phyloP scores from a whole-genome alignment of 1,139 yeast species.

The Blastobotrys arbuscula region DNA sequence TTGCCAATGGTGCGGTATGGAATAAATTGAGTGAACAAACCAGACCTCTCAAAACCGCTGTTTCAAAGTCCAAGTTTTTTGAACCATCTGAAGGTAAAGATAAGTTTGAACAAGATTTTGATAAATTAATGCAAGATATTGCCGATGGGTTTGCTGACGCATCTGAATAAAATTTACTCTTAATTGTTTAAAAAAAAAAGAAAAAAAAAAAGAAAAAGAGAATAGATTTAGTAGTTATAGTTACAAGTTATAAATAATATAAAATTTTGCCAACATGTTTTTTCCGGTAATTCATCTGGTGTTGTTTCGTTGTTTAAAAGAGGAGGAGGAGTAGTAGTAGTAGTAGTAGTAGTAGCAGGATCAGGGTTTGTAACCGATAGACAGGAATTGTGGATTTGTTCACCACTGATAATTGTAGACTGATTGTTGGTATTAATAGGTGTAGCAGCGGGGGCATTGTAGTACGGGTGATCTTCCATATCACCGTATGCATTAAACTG shows the following conservation, averaged over 20 bases:
- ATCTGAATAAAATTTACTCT: slow-evolving; percentile 83
- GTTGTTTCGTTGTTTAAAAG: too few relatives aligned
- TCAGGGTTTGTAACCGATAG: slow-evolving; percentile 11
- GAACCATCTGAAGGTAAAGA: slow-evolving; percentile 91
- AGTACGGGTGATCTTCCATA: slow-evolving; percentile 12
- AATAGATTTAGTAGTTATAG: not conserved
- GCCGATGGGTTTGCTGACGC: slow-evolving; percentile 94
- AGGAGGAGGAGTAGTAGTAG: too few relatives aligned
- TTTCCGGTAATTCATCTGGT: slow-evolving; percentile 11
- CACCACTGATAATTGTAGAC: not conserved
- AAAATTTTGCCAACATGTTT: slow-evolving; percentile 1
- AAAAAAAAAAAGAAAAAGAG: not conserved
- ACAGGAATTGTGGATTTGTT: slow-evolving; percentile 2
- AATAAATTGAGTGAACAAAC: slow-evolving; percentile 78
- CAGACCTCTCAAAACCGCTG: slow-evolving; percentile 83
- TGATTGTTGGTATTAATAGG: not conserved
- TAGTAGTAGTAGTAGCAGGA: not conserved
- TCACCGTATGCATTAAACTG: slow-evolving; percentile 6
- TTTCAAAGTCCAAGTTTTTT: slow-evolving; percentile 90
- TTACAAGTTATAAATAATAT: not conserved
- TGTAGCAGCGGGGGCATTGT: slow-evolving; percentile 11
- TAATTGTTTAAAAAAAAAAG: not conserved
- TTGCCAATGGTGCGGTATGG: slow-evolving; percentile 93
- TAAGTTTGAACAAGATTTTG: slow-evolving; percentile 70
- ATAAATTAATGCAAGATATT: slow-evolving; percentile 64